phyloP scores from a whole-genome alignment of 2,329 filamentous ascomycete species.

The Trichoderma pleuroti region DNA sequence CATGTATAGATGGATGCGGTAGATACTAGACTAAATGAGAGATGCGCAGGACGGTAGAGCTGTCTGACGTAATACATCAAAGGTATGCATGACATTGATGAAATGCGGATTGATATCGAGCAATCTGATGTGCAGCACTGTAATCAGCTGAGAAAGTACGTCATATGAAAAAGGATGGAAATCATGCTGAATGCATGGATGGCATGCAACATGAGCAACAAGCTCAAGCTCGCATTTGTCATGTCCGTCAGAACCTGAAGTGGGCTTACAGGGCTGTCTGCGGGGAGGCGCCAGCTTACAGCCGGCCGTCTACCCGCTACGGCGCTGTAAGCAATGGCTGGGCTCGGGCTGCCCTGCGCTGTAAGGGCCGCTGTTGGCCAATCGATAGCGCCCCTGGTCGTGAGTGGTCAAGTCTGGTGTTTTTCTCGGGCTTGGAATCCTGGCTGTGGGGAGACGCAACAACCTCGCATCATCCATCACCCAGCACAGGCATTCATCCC shows the following conservation, averaged over 20 bases:
- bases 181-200: background rate
- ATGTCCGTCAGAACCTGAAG: background rate
- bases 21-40: background rate
- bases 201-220: background rate
- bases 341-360: background rate
- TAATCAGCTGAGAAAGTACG: background rate
- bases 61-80: background rate
- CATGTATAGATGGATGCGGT: background rate
- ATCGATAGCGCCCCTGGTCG: background rate
- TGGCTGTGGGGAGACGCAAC: background rate
- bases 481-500: background rate
- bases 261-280: background rate
- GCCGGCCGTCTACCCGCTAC: background rate
- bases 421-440: background rate
- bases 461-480: constrained; percentile 16
- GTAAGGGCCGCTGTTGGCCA: background rate
- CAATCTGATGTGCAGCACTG: background rate
- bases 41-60: background rate
- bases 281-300: background rate
- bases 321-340: background rate
- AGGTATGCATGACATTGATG: background rate
- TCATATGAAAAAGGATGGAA: background rate
- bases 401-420: background rate
- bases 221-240: background rate
- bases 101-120: background rate